Conservation (phyloP, 1,139 yeast genomes). For the Magnusiomyces paraingens region DNA sequence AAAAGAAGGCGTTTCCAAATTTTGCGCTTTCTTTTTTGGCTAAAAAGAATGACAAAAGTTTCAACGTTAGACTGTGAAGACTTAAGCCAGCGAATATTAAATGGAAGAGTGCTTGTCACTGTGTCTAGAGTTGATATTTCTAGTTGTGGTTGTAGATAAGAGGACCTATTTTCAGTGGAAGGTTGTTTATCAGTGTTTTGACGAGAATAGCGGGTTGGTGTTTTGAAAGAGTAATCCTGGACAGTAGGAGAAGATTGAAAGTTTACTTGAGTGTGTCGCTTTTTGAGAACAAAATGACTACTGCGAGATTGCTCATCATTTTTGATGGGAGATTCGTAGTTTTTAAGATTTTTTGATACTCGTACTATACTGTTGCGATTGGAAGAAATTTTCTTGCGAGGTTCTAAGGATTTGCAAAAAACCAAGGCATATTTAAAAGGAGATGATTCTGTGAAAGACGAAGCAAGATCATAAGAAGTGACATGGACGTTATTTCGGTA, state of each 20-base stretch:
- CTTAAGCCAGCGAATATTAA: constrained; percentile 12
- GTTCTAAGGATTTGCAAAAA: constrained; percentile 3
- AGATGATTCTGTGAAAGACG: constrained; percentile 12
- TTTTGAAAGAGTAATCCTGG: not conserved
- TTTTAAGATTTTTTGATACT: no score
- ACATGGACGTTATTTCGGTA: not conserved
- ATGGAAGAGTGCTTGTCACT: constrained; percentile 3
- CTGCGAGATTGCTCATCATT: no score
- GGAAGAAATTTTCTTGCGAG: not conserved
- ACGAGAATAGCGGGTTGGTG: not conserved
- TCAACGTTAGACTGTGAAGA: not conserved
- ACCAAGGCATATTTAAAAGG: constrained; percentile 13
- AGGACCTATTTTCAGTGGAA: not conserved
- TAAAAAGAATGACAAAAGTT: constrained; percentile 11
- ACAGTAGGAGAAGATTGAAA: not conserved
- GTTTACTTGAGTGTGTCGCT: not conserved
- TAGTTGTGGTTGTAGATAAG: not conserved
- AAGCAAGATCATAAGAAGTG: constrained; percentile 12
- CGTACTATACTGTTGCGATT: not conserved
- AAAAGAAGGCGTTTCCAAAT: constrained; percentile 12
- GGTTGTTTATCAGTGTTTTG: not conserved
- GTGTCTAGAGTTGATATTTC: constrained; percentile 2
- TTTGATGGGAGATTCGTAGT: no score
- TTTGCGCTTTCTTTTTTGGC: constrained; percentile 14
- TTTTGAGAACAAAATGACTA: not conserved